Evolutionary conservation across 768 basidiomycete genomes (phyloP), one percentile per base, ranked within the genome.

Genomic region (Flagelloscypha sp.): DNA sequence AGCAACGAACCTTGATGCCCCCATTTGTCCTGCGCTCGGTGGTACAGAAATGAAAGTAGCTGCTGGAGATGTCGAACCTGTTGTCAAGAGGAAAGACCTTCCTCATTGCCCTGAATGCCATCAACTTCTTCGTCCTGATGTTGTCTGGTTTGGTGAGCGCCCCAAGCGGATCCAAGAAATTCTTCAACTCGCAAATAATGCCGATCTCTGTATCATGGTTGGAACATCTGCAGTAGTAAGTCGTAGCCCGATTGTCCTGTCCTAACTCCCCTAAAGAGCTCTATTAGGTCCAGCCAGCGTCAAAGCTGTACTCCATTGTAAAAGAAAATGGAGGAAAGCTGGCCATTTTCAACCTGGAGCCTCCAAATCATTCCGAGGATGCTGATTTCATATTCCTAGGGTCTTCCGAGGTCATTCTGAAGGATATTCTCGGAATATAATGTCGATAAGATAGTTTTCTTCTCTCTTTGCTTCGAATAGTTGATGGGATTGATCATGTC

Each of bases 141-240:
- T 57, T 20, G 52, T 56, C 3, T 59, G 58, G 58, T 60, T 59
- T 35, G 58, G 55, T 5, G 58, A 59, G 33, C 29, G 27, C 17
- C 48, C 50, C 0, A 27, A 42, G 5, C 37, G 42, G 17, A 30
- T 59, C 27, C 42, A 49, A n/a, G 39, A 48, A 19, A 53, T 58
- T 20, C 32, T 45, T 6, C 18, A 39, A 13, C 19, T 45, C 1
- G 41, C 54, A 3, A 37, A 48, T 16, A 21, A 40, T 24, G 49
- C 47, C 12, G 58, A 57, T 36, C 34, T 59, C 5, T 46, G 50
- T 17, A 33, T 60, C 5, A 48, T 59, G 8, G 47, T 59, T 13
- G 58, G 58, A 10, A 57, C 53, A 4, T 52, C 48, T 1, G 48
- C 51, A 27, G 35, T 47, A 27, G 50, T 32, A 28, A 38, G 37